Conservation (phyloP, 2,329 filamentous ascomycete genomes). For the Calonectria honghensis region DNA sequence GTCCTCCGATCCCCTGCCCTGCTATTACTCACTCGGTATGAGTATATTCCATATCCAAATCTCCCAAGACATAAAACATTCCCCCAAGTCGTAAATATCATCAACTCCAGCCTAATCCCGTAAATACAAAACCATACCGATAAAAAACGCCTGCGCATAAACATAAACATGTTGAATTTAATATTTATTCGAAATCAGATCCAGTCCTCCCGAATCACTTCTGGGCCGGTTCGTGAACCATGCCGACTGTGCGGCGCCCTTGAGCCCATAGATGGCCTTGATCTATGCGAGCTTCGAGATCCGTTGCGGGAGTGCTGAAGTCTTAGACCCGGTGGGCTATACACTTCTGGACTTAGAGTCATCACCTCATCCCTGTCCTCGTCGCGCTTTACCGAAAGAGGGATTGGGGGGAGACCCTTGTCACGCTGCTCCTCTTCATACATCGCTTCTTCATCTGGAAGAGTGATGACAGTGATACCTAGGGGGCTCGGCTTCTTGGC, state of each 20-base stretch:
- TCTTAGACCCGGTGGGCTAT: constrained; percentile 62
- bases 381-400: constrained; percentile 41
- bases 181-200: constrained; percentile 18
- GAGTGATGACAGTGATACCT: constrained; percentile 53
- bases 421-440: constrained; percentile 49
- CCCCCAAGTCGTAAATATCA: constrained; percentile 28
- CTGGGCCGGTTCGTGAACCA: constrained; percentile 35
- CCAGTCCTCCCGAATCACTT: constrained; percentile 37
- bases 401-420: constrained; percentile 60
- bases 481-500: constrained; percentile 52
- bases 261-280: constrained; percentile 46
- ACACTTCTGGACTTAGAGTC: constrained; percentile 72
- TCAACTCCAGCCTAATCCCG: constrained; percentile 2
- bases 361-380: constrained; percentile 56
- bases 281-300: constrained; percentile 46
- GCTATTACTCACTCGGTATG: neutral
- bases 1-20: neutral
- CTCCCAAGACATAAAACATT: neutral
- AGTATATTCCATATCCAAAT: neutral
- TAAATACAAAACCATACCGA: neutral
- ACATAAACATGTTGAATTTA: neutral
- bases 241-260: constrained; percentile 43
- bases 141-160: neutral
- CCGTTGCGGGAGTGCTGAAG: constrained; percentile 37
- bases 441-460: constrained; percentile 51